Conservation (phyloP, 441 rosid species). For the Euphorbia celastroides region DNA sequence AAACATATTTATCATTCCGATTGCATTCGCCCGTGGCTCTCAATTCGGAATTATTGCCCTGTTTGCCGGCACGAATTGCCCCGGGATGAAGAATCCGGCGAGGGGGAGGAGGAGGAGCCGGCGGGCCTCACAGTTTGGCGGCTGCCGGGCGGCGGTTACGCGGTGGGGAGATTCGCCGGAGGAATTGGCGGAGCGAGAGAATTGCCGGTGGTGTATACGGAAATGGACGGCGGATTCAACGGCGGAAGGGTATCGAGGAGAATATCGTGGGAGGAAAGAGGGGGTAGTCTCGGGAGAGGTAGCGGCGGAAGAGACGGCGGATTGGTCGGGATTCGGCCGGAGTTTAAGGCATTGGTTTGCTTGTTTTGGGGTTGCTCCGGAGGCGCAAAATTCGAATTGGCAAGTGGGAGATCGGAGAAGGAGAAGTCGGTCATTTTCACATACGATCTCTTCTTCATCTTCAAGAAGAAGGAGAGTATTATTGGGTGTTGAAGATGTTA, state of each 20-base stretch:
- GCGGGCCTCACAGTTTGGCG: conserved; percentile 87
- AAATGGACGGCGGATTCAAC: conserved; percentile 76
- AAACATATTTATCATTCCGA: too few species aligned
- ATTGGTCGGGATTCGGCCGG: conserved; percentile 32
- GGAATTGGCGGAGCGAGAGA: conserved; percentile 66
- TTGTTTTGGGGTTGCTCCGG: conserved; percentile 43
- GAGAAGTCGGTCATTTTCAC: conserved; percentile 26
- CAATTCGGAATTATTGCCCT: conserved; percentile 74
- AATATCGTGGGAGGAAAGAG: conserved; percentile 55
- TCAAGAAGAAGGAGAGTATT: conserved; percentile 23
- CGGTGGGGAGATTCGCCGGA: conserved; percentile 84
- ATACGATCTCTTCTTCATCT: not conserved
- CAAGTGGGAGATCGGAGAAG: conserved; percentile 20
- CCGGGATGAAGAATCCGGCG: conserved; percentile 30
- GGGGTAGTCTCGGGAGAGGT: conserved; percentile 19
- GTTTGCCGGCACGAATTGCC: conserved; percentile 90
- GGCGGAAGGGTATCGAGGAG: conserved; percentile 61
- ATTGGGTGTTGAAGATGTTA: conserved; percentile 17
- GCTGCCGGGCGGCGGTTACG: conserved; percentile 86
- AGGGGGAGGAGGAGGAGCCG: conserved; percentile 48
- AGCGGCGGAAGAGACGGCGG: conserved; percentile 30
- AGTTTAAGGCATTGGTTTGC: conserved; percentile 45
- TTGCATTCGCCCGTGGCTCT: conserved; percentile 87
- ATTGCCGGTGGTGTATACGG: conserved; percentile 80
- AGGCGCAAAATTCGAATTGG: conserved; percentile 24